Percentiles rank a stretch among this genome's conserved stretches.
phyloP scores from a whole-genome alignment of 495 filamentous ascomycete species.

The Chaetomium cochliodes region DNA sequence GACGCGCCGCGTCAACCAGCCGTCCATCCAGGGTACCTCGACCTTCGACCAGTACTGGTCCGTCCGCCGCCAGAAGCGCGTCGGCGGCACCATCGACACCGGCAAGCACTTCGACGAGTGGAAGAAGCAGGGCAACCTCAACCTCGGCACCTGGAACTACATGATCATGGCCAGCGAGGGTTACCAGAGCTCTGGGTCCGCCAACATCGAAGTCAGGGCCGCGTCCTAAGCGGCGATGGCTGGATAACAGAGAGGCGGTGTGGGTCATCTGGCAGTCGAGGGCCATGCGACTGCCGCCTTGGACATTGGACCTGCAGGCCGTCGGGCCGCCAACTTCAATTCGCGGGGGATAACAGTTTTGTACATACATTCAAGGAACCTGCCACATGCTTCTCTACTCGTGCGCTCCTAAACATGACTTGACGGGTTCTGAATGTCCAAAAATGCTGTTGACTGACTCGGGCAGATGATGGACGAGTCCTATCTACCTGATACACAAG shows the following conservation, averaged over 20 bases:
- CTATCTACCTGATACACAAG: too few relatives aligned
- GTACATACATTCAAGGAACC: conserved; percentile 1
- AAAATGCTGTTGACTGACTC: neutral
- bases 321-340: neutral
- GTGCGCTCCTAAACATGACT: neutral
- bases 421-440: neutral
- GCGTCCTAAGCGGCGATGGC: neutral
- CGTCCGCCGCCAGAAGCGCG: conserved; percentile 42
- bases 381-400: neutral
- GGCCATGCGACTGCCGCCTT: neutral
- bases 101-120: conserved; percentile 58
- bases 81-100: conserved; percentile 39
- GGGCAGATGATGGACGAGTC: too few relatives aligned
- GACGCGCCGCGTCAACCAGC: conserved; percentile 56
- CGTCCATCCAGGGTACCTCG: conserved; percentile 54
- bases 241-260: neutral
- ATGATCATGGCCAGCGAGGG: conserved; percentile 56
- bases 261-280: neutral
- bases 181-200: conserved; percentile 41
- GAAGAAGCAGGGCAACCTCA: conserved; percentile 40
- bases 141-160: conserved; percentile 50
- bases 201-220: conserved; percentile 39
- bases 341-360: neutral
- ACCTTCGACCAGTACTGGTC: conserved; percentile 56
- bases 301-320: neutral